A percentile compares a stretch with the other conserved stretches of the same genome.
Conservation (phyloP, 2,329 filamentous ascomycete genomes). For the Rhinocladiella mackenziei region DNA sequence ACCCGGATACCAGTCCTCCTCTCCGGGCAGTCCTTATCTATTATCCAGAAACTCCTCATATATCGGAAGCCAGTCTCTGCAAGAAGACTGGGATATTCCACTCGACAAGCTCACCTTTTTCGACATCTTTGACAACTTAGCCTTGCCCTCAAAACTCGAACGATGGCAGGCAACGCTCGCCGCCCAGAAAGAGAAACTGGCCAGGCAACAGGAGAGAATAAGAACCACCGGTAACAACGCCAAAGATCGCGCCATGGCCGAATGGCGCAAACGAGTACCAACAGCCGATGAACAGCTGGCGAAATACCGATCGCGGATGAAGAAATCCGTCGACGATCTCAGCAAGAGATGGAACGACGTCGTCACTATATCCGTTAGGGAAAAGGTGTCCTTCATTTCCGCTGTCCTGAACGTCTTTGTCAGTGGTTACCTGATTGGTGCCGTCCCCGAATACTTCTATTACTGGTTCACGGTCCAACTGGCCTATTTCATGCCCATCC, state of each 20-base stretch:
- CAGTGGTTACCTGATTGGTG: constrained; percentile 89
- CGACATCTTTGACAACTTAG: constrained; percentile 89
- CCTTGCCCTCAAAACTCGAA: constrained; percentile 83
- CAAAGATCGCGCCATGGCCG: constrained; percentile 84
- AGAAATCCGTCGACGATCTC: constrained; percentile 79
- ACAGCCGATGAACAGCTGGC: constrained; percentile 89
- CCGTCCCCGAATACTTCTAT: constrained; percentile 79
- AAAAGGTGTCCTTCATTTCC: constrained; percentile 94
- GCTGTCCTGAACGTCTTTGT: constrained; percentile 97
- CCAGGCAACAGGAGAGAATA: constrained; percentile 64
- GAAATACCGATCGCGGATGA: constrained; percentile 84
- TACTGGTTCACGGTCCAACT: constrained; percentile 87
- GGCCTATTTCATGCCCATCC: constrained; percentile 94
- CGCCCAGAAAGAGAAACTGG: constrained; percentile 78
- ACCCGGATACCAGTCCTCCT: constrained; percentile 39
- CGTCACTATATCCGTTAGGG: constrained; percentile 78
- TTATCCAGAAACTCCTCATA: constrained; percentile 76
- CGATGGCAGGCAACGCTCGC: constrained; percentile 80
- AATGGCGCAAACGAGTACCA: constrained; percentile 82
- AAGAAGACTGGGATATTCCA: constrained; percentile 82
- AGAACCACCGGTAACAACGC: constrained; percentile 72
- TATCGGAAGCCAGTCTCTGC: constrained; percentile 78
- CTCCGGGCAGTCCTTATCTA: constrained; percentile 45
- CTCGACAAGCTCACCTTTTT: constrained; percentile 87
- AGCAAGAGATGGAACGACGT: constrained; percentile 84